Evolutionary conservation across 1,284 basidiomycete genomes (phyloP), one percentile per base, ranked within the genome.

Genomic region (Tilletia walkeri): DNA sequence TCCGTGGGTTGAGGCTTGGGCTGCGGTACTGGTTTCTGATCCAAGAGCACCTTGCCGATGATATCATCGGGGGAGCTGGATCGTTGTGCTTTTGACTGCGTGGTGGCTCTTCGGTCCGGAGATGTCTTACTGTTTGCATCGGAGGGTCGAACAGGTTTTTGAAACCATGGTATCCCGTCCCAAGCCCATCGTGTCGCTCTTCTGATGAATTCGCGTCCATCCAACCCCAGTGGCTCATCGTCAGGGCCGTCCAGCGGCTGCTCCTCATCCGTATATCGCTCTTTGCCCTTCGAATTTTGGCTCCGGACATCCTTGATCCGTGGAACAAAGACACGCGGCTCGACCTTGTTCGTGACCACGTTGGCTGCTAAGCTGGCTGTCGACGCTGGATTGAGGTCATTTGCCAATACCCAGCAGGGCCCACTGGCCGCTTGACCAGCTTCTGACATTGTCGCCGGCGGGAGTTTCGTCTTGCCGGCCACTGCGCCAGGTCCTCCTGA

Each of bases 361-460:
- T 83, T 83, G 24, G 24, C 56, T 7, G 71, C 45, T 76, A 97
- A 86, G 84, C 91, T 95, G 79, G 90, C 90, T 16, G 89, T 89
- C 75, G 92, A 92, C 54, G 89, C 88, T 0, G 95, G 95, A 84
- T 99, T 99, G 67, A 99, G 85, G 84, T 99, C 96, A 77, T 98
- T 99, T 18, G 92, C 94, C 41, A 95, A 85, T 0, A 99, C 92
- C 75, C 77, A 80, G 24, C 70, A 68, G 0, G 59, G 59, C 14
- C 54, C 54, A 12, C 24, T 12, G 18, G 5, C 16, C 2, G 54
- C 54, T 14, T 56, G n/a, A 12, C 7, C 54, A 14, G 30, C 59
- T 39, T 24, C 36, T 14, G 14, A 14, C 41, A 45, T 7, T 14
- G 41, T 14, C 41, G 41, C 41, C 41, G 41, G 14, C 14, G 41